A percentile compares a stretch with the other conserved stretches of the same genome.
Conservation (phyloP, 345 rosid genomes). For the Brassica nigra region DNA sequence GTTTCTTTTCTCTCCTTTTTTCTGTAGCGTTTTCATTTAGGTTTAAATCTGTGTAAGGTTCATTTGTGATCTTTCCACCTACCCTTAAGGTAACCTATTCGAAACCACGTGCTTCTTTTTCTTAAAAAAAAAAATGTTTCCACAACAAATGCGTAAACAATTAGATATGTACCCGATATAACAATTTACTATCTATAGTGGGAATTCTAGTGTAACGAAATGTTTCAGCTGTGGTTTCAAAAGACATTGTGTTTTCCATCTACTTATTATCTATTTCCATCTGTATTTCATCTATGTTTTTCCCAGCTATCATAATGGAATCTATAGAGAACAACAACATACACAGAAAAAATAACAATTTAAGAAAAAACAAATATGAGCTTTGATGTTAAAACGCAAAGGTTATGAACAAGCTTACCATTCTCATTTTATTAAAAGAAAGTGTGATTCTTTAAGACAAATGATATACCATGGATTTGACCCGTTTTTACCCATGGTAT, state of each 20-base stretch:
- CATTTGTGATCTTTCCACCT: too few species aligned
- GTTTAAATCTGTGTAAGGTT: not conserved
- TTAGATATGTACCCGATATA: not conserved
- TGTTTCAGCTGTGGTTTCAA: not conserved
- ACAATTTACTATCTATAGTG: not conserved
- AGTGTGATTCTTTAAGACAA: not conserved
- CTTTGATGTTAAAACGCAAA: not conserved
- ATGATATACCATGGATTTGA: too few species aligned
- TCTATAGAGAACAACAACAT: not conserved
- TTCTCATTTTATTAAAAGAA: not conserved
- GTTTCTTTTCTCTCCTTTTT: not conserved
- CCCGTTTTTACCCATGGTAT: too few species aligned
- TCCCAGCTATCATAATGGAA: not conserved
- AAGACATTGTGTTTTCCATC: not conserved
- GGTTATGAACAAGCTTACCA: not conserved
- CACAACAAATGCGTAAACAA: not conserved
- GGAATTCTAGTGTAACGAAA: not conserved
- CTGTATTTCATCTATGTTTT: not conserved
- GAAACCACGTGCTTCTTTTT: not conserved
- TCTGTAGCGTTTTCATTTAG: not conserved
- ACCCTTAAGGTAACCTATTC: not conserved
- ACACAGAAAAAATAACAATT: not conserved
- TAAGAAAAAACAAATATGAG: not conserved
- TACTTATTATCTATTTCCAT: not conserved
- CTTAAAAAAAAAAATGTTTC: too few species aligned